Evolutionary conservation across 2,329 filamentous ascomycete genomes (phyloP).

Genomic region (Penicillium fuscoglaucum): DNA sequence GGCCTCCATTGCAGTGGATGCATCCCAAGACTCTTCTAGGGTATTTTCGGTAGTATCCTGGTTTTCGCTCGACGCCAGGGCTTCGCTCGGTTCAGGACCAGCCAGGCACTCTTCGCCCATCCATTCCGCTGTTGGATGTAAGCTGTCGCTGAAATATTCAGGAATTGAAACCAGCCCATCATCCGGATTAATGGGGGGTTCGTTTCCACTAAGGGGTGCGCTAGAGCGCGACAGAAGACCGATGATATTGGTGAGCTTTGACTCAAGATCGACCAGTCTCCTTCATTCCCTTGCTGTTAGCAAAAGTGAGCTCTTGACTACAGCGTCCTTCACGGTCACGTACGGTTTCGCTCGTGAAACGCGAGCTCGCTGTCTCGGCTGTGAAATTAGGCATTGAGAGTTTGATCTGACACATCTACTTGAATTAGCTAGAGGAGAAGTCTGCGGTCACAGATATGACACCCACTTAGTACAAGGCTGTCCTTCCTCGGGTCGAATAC

Average conservation of each 20-base stretch:
- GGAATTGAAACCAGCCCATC: neutral
- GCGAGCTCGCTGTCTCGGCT: constrained; percentile 16
- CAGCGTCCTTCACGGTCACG: constrained; percentile 2
- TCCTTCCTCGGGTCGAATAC: constrained; percentile 14
- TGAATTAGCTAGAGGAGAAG: constrained; percentile 1
- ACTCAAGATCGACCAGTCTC: constrained; percentile 14
- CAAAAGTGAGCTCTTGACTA: neutral
- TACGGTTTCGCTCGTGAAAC: constrained; percentile 14
- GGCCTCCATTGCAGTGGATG: neutral
- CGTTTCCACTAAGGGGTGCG: neutral
- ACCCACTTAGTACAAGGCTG: constrained; percentile 19
- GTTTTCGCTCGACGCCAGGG: neutral
- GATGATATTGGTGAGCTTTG: constrained; percentile 16
- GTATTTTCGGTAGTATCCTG: neutral
- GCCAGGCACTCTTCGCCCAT: neutral
- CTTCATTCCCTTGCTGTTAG: constrained; percentile 13
- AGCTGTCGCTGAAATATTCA: neutral
- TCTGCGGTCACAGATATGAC: neutral
- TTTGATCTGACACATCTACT: constrained; percentile 22
- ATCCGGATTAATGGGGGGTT: neutral
- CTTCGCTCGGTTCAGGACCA: neutral
- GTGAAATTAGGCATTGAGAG: constrained; percentile 14
- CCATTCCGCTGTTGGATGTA: neutral
- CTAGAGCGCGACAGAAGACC: constrained; percentile 15
- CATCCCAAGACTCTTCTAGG: neutral